Conservation (phyloP, 2,329 filamentous ascomycete genomes). For the Xylaria polymorpha region DNA sequence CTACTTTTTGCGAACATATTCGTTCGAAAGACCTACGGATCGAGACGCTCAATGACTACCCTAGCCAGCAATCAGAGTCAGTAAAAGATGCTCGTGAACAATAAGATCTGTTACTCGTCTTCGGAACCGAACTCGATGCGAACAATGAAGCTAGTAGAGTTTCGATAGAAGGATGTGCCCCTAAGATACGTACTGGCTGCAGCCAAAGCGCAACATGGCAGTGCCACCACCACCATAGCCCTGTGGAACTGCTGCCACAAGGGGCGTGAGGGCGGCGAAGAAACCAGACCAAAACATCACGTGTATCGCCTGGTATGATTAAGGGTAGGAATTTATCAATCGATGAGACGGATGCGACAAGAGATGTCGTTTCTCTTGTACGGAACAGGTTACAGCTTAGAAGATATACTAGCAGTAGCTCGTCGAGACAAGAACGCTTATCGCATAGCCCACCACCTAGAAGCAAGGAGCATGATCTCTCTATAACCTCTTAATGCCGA, state of each 20-base stretch:
- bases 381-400: not conserved
- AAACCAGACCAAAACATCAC: conserved; percentile 41
- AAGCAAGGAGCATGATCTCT: not conserved
- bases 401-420: conserved; percentile 3
- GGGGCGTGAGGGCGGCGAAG: conserved; percentile 32
- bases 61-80: conserved; percentile 46
- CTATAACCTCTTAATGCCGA: not conserved
- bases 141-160: not conserved
- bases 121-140: not conserved
- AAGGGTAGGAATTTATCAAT: not conserved
- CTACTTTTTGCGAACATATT: not conserved
- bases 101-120: not conserved
- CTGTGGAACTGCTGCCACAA: conserved; percentile 42
- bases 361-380: not conserved
- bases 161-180: not conserved
- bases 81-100: not conserved
- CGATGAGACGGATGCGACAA: conserved; percentile 2
- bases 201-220: conserved; percentile 45
- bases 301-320: not conserved
- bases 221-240: conserved; percentile 37
- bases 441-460: not conserved
- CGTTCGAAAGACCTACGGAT: conserved; percentile 31
- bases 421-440: not conserved
- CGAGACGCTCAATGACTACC: conserved; percentile 38
- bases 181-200: conserved; percentile 40